Base-by-base conservation (phyloP, 1,284 basidiomycete species). In the Papiliotrema laurentii region DNA sequence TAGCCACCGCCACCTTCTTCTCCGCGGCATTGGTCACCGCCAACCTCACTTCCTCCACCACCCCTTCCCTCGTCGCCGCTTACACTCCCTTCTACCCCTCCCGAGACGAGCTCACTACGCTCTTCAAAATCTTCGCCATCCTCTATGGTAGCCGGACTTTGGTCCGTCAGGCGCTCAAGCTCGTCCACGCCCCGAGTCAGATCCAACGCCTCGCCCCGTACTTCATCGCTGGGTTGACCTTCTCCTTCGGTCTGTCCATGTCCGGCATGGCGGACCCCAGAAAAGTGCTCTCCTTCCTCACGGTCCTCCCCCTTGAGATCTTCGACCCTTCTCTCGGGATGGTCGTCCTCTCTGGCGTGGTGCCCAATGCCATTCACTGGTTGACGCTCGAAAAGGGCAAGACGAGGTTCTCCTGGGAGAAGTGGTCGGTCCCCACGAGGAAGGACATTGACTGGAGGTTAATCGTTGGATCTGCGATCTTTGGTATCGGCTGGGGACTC, bases 401-500 rank as follows among this genome's bases (percentile, higher is more conserved):
- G 24, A 56, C 59, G 9, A 27, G 31, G 18, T 55, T 56, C 24
- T 25, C 46, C 1, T 69, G 69, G 63, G 64, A 66, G 46, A 47
- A 49, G 22, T 71, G 68, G 66, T 45, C 40, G 13, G 60, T 73
- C 5, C 71, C 72, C 1, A 55, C 43, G 0, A 49, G 64, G 30
- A 45, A 21, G 9, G 67, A 72, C 35, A 73, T 85, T 19, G 80
- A 84, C 60, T 54, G 58, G 43, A 76, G 68, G 46, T 74, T 86
- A 25, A 37, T 86, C 13, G 42, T 64, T 30, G 84, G 84, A 16
- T 75, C 81, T 2, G 75, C 76, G 16, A 56, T 82, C 25, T 86
- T 86, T 64, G 84, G 84, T 36, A 56, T 81, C 16, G 84, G 84
- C 2, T 86, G 84, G 84, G 84, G 81, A 1, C 60, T 82, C 34